Conservation (phyloP, 2,329 filamentous ascomycete species). For the Incumbomyces lentus region DNA sequence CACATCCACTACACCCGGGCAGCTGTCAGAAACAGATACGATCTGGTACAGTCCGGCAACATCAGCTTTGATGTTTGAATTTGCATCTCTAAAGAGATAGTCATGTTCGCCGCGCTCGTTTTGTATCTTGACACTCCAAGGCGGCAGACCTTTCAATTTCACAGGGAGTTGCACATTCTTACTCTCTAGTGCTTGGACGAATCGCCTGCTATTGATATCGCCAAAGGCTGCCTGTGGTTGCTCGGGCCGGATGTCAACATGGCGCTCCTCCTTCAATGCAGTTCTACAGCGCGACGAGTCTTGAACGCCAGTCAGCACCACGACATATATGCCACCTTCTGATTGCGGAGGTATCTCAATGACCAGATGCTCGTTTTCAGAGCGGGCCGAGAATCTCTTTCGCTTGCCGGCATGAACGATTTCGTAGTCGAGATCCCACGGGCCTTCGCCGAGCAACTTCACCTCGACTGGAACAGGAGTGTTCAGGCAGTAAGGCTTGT, state of each 20-base stretch:
- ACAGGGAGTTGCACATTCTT: conserved; percentile 66
- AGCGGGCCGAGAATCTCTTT: conserved; percentile 55
- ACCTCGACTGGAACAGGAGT: conserved; percentile 67
- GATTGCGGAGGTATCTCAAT: conserved; percentile 66
- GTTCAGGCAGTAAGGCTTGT: conserved; percentile 65
- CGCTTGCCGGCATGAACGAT: conserved; percentile 81
- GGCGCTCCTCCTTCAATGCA: conserved; percentile 71
- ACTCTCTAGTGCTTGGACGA: conserved; percentile 65
- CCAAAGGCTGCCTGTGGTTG: conserved; percentile 81
- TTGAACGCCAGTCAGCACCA: conserved; percentile 75
- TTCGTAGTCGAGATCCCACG: conserved; percentile 87
- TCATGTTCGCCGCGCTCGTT: conserved; percentile 41
- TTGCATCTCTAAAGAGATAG: conserved; percentile 47
- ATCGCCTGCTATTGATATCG: conserved; percentile 67
- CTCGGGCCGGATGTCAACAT: conserved; percentile 78
- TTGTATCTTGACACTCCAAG: conserved; percentile 68
- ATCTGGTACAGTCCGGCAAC: conserved; percentile 70
- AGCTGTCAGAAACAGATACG: conserved; percentile 66
- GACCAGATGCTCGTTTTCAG: conserved; percentile 52
- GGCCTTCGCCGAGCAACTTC: conserved; percentile 66
- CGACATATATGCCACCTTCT: conserved; percentile 79
- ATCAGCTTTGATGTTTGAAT: conserved; percentile 58
- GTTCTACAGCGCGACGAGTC: conserved; percentile 81
- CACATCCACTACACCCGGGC: conserved; percentile 69
- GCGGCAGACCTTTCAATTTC: conserved; percentile 71